Conservation (phyloP, 1,139 yeast species). For the Blastobotrys indianensis region DNA sequence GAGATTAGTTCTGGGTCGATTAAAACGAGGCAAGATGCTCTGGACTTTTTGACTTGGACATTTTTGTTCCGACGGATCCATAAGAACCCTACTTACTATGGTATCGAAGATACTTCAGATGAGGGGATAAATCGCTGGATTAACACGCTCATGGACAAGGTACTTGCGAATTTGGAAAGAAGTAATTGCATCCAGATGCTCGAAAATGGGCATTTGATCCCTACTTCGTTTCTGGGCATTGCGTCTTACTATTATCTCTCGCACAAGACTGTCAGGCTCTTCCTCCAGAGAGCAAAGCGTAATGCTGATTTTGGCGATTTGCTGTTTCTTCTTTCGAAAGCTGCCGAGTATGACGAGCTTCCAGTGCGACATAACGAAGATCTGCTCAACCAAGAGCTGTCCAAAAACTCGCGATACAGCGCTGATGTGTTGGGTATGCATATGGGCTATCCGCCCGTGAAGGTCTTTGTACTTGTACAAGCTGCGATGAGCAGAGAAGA, state of each 20-base stretch:
- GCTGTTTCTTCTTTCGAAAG: conserved; percentile 65
- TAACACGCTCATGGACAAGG: conserved; percentile 62
- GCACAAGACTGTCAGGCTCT: conserved; percentile 75
- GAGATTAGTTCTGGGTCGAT: conserved; percentile 90
- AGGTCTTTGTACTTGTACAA: conserved; percentile 77
- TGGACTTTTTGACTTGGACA: conserved; percentile 93
- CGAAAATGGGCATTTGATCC: conserved; percentile 46
- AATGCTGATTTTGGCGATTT: conserved; percentile 62
- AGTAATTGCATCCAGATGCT: conserved; percentile 61
- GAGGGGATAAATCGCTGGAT: conserved; percentile 53
- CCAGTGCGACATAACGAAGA: conserved; percentile 97
- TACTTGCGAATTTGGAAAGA: conserved; percentile 61
- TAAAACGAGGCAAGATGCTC: conserved; percentile 73
- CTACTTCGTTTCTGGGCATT: conserved; percentile 81
- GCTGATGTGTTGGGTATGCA: conserved; percentile 49
- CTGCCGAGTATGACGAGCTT: conserved; percentile 84
- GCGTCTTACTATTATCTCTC: conserved; percentile 91
- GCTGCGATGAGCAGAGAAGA: conserved; percentile 81
- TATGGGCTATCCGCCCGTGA: conserved; percentile 95
- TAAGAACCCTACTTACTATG: conserved; percentile 92
- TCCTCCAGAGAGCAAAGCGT: conserved; percentile 48
- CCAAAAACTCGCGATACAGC: conserved; percentile 71
- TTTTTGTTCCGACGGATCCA: conserved; percentile 89
- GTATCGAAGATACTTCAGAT: conserved; percentile 63
- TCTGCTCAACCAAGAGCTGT: conserved; percentile 82